Base-by-base conservation (phyloP, 2,329 filamentous ascomycete species). In the Diaporthe vexans region DNA sequence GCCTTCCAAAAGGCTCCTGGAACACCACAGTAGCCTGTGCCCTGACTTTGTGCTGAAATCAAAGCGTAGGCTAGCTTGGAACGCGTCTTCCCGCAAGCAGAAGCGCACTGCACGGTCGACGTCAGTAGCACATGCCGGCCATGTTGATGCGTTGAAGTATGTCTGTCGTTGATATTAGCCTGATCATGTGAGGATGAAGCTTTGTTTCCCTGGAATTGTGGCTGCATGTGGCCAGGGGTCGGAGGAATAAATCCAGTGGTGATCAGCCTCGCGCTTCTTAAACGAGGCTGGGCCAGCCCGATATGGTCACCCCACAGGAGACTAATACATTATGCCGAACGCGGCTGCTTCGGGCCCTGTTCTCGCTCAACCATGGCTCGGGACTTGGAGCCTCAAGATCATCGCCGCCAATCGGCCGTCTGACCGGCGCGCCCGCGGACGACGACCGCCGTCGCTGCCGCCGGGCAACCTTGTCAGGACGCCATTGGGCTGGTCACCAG, bases 221-320 rank as follows among this genome's bases (percentile, higher is more conserved):
- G 63, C 48, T 68, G 63, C 63, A 68, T 54, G 48, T 40, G 63
- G 63, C 63, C 63, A 54, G 63, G 63, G 63, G 24, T 67, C 46
- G 40, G 59, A 48, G 26, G 9, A n/a, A 48, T 48, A n/a, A 29
- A 40, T 54, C 33, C 48, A 29, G 63, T 68, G 33, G 46, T 68
- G 63, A 68, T 68, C 63, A 68, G 63, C 63, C 63, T 68, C 33
- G 63, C 63, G 33, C 24, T 11, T 40, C n/a, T 9, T 29, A 54
- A 68, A 68, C 63, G 48, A 68, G 63, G 63, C 63, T 68, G 33
- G 63, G 63, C 63, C 33, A 29, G 63, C 48, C 33, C 33, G 6
- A 40, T 54, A 17, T 40, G 63, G 63, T 29, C 33, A 52, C 63
- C 63, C 63, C 48, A 68, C 46, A 40, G 46, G 21, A 13, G 48